Conservation (phyloP, 805 yeast species). For the Saccharomycopsis lassenensis region DNA sequence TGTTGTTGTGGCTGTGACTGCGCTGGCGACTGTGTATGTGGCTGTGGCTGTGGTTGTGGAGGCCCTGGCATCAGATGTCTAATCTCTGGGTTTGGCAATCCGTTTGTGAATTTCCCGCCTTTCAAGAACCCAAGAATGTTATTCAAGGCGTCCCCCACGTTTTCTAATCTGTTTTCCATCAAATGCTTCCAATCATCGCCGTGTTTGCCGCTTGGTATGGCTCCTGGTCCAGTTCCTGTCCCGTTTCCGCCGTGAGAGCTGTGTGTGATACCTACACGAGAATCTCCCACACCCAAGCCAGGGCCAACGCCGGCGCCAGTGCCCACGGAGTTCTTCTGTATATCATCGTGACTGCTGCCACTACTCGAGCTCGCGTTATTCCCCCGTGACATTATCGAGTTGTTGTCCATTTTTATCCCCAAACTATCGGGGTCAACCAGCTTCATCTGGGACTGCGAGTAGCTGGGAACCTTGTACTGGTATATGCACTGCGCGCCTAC, state of each 20-base stretch:
- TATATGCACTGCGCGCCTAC: slow-evolving; percentile 45
- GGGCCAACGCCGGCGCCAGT: background rate
- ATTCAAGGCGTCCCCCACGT: slow-evolving; percentile 30
- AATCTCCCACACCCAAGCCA: background rate
- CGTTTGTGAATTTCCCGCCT: slow-evolving; percentile 17
- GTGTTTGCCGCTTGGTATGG: background rate
- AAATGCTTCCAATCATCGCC: slow-evolving; percentile 26
- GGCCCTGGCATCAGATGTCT: too few species aligned
- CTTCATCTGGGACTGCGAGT: slow-evolving; percentile 13
- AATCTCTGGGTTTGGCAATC: slow-evolving; percentile 3
- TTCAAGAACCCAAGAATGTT: slow-evolving; percentile 28
- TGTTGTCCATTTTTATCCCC: background rate
- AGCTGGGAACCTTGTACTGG: slow-evolving; percentile 39
- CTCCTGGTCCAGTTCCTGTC: too few species aligned
- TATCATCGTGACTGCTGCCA: background rate
- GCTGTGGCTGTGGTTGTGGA: too few species aligned
- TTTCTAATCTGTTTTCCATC: slow-evolving; percentile 30
- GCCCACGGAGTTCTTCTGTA: background rate
- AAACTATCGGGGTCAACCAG: background rate
- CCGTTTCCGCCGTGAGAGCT: too few species aligned
- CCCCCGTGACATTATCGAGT: background rate
- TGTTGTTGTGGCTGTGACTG: too few species aligned
- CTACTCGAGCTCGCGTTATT: background rate
- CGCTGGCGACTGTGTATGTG: too few species aligned
- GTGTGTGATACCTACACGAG: too few species aligned